Base-by-base conservation (phyloP, 306 rosid genomes). In the Medicago lupulina region DNA sequence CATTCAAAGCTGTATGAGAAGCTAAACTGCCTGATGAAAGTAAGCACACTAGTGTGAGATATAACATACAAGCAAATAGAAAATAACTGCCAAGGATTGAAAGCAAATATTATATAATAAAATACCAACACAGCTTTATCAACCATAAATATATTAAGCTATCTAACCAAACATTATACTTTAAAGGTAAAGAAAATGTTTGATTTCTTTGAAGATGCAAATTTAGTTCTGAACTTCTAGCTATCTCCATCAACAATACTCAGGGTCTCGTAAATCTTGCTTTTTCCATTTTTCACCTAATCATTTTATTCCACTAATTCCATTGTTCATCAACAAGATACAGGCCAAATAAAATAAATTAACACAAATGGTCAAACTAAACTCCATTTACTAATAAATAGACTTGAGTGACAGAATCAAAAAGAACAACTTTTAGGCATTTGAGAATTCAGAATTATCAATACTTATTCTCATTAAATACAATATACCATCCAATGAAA, bases 1-100 rank as follows among this genome's bases (percentile, higher is more conserved):
- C 92, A 80, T 79, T 83, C 85, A 59, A 85, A 82, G 89, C 82
- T 73, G 81, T 65, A 73, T 60, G 77, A 82, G 97, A 86, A 80
- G 80, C 83, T 80, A 84, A 85, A 73, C 87, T 88, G 69, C 93
- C 98, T 95, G 82, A 31, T n/a, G 58, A 75, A 77, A 21, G 71
- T 51, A 74, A 78, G 72, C 65, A 78, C 76, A 62, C 40, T 36
- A 83, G 70, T 44, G 80, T 91, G 61, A 93, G 87, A 83, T 53
- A 28, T 14, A 80, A 64, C 16, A 3, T 41, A 50, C 46, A 66
- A 67, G 72, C 38, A 81, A 67, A 17, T 2, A 51, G 67, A 31
- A 67, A 71, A 58, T 73, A 44, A 18, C 41, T 23, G 65, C 14
- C 39, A 34, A 76, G 40, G 40, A 62, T 41, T 41, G 41, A 76